Conservation (phyloP, 169 alveolate species). For the Cryptosporidium sp. region DNA sequence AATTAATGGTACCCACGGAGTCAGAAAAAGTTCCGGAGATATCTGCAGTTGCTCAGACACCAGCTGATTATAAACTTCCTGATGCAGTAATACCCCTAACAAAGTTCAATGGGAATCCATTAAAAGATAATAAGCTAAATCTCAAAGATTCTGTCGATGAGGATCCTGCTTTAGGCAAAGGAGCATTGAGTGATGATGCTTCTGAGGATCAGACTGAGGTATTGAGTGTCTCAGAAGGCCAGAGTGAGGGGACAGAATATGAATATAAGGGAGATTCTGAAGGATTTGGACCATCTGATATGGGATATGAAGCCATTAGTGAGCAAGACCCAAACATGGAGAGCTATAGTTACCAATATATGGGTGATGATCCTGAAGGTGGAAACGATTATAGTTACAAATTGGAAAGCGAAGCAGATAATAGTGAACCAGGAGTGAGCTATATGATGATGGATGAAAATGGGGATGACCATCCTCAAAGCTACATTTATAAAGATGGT, state of each 20-base stretch:
- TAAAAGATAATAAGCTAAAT: neutral
- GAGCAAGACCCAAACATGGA: constrained; percentile 26
- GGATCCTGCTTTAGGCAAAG: neutral
- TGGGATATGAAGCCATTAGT: constrained; percentile 38
- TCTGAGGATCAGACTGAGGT: constrained; percentile 57
- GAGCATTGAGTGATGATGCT: neutral
- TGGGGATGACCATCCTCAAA: neutral
- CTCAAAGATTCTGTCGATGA: constrained; percentile 4
- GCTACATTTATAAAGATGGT: constrained; percentile 3
- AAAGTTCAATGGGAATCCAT: neutral
- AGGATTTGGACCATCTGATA: constrained; percentile 66
- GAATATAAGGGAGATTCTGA: constrained; percentile 40
- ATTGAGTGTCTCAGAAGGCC: constrained; percentile 8
- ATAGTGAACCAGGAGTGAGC: constrained; percentile 46
- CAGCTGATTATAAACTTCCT: constrained; percentile 71
- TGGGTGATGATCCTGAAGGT: neutral
- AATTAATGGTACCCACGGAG: neutral
- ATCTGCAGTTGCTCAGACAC: constrained; percentile 67
- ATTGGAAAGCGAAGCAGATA: constrained; percentile 13
- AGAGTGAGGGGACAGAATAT: constrained; percentile 34
- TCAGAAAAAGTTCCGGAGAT: neutral
- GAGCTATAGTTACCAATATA: constrained; percentile 29
- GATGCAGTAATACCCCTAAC: constrained; percentile 60
- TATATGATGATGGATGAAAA: constrained; percentile 37
- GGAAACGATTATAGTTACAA: neutral